These are phyloP conservation scores for Colletotrichum sp. DNA, from an alignment of 2,329 filamentous ascomycete species.

Conservation along the genomic window DNA sequence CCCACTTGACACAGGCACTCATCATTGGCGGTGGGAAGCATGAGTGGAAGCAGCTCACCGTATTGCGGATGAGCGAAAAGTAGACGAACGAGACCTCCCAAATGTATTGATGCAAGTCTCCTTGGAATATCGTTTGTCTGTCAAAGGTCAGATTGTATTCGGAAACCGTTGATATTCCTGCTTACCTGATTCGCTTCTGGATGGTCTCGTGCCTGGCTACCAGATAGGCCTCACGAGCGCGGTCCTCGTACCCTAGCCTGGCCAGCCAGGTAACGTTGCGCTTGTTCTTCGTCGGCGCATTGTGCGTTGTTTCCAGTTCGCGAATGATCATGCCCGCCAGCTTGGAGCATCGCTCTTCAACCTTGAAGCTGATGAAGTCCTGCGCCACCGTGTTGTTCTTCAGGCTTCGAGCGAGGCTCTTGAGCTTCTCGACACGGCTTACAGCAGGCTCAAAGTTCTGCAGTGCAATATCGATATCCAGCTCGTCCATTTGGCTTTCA, in stretches of 20 bases:
- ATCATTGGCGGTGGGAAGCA: conserved; percentile 89
- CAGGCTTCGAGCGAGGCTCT: conserved; percentile 77
- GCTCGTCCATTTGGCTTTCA: conserved; percentile 90
- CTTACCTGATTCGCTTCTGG: conserved; percentile 80
- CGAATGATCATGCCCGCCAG: conserved; percentile 79
- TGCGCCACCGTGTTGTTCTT: conserved; percentile 88
- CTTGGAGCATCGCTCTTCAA: conserved; percentile 81
- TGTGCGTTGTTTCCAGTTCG: conserved; percentile 78
- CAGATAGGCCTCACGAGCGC: conserved; percentile 86
- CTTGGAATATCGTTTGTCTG: conserved; percentile 94
- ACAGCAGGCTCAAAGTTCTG: conserved; percentile 90
- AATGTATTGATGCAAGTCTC: conserved; percentile 90
- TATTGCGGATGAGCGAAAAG: conserved; percentile 93
- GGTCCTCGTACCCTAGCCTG: conserved; percentile 87
- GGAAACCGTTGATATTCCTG: neutral
- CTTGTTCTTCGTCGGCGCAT: conserved; percentile 77
- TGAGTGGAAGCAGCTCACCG: conserved; percentile 83
- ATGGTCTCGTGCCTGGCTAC: conserved; percentile 79
- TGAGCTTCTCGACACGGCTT: conserved; percentile 81
- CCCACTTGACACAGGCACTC: conserved; percentile 97
- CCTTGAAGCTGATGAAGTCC: conserved; percentile 90
- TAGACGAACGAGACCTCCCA: conserved; percentile 96
- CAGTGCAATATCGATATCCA: conserved; percentile 94
- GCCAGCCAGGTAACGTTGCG: conserved; percentile 85
- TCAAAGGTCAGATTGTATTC: neutral